These are phyloP conservation scores for Chaetomium globosum DNA, from an alignment of 2,329 filamentous ascomycete genomes.

Conservation along the genomic window DNA sequence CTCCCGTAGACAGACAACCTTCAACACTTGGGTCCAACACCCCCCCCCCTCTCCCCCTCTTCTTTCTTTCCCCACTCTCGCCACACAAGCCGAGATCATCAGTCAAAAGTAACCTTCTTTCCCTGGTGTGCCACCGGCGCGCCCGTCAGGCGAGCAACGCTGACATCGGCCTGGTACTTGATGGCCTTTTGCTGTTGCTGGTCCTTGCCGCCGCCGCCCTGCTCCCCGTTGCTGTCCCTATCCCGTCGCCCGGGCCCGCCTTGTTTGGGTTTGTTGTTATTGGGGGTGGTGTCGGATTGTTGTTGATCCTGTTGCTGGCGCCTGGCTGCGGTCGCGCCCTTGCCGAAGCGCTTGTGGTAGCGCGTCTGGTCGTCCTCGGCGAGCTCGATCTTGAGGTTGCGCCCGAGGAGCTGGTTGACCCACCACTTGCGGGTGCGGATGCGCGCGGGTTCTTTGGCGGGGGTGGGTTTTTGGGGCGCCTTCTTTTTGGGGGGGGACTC, in stretches of 20 bases:
- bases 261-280: slow-evolving; percentile 37
- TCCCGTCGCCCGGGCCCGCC: slow-evolving; percentile 28
- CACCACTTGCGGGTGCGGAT: slow-evolving; percentile 73
- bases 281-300: slow-evolving; percentile 9
- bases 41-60: too few species aligned
- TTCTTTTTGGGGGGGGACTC: neutral
- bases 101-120: slow-evolving; percentile 82
- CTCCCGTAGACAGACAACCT: neutral
- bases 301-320: slow-evolving; percentile 32
- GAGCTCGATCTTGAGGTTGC: slow-evolving; percentile 84
- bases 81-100: slow-evolving; percentile 28
- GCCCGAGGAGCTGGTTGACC: slow-evolving; percentile 80
- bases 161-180: slow-evolving; percentile 51
- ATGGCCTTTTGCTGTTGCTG: slow-evolving; percentile 29
- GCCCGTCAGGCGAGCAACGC: slow-evolving; percentile 69
- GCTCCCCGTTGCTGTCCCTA: slow-evolving; percentile 12
- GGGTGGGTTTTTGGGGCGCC: slow-evolving; percentile 43
- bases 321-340: slow-evolving; percentile 56
- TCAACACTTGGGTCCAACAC: neutral
- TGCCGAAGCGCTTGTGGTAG: slow-evolving; percentile 93
- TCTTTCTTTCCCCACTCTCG: neutral
- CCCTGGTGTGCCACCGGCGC: slow-evolving; percentile 77
- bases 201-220: slow-evolving; percentile 33
- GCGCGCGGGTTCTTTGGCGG: slow-evolving; percentile 47
- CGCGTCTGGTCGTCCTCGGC: slow-evolving; percentile 86